Evolutionary conservation across 331 rosid species (phyloP).

Genomic region (Acacia pycnantha): DNA sequence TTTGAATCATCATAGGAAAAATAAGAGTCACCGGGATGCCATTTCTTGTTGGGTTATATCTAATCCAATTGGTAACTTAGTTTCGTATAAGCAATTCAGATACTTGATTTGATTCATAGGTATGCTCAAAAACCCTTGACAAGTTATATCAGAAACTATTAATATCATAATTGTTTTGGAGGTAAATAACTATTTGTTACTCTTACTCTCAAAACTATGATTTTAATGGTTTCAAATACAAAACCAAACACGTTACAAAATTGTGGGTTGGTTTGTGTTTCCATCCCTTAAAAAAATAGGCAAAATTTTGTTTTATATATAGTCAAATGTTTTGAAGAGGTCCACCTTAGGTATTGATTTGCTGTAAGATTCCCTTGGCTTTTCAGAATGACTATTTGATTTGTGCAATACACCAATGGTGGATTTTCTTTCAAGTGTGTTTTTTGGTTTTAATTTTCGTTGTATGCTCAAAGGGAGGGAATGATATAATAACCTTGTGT

Average conservation of each 20-base stretch:
- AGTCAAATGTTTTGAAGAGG: neutral
- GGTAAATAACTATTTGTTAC: neutral
- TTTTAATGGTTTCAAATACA: neutral
- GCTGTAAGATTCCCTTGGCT: neutral
- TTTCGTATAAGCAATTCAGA: too few species aligned
- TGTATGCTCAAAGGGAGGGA: neutral
- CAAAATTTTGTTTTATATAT: constrained; percentile 26
- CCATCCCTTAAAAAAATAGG: constrained; percentile 11
- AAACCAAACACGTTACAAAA: neutral
- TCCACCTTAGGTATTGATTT: too few species aligned
- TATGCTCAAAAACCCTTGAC: too few species aligned
- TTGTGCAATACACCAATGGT: neutral
- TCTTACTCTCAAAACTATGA: neutral
- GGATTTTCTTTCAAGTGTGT: neutral
- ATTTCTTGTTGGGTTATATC: too few species aligned
- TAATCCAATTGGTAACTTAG: too few species aligned
- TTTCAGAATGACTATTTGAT: neutral
- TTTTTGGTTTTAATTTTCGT: neutral
- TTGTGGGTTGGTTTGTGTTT: constrained; percentile 18
- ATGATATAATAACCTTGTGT: too few species aligned
- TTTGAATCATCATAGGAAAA: too few species aligned
- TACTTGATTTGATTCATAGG: too few species aligned
- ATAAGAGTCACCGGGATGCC: too few species aligned
- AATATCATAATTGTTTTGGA: neutral
- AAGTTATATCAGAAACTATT: neutral